phyloP scores from a whole-genome alignment of 148 eudicot species.

The Vaccinium macrocarpon region DNA sequence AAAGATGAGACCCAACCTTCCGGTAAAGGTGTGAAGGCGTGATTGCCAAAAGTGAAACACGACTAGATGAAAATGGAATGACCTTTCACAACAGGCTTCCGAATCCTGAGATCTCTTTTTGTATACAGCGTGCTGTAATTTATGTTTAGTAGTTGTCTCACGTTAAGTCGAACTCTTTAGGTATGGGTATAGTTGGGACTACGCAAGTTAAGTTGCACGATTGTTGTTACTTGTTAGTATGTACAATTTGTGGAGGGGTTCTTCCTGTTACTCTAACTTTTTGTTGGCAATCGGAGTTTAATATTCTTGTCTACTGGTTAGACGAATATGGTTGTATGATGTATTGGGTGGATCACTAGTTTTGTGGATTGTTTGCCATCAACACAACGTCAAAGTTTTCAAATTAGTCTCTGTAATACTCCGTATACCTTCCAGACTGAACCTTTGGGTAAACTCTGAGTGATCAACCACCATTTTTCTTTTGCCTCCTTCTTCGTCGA shows the following conservation, averaged over 20 bases:
- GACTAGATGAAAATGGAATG: constrained; percentile 9
- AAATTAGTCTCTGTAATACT: too few species aligned
- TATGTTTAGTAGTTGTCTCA: constrained; percentile 24
- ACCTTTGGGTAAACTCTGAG: too few species aligned
- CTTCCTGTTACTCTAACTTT: background rate
- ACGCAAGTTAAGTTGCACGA: constrained; percentile 18
- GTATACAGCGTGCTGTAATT: constrained; percentile 36
- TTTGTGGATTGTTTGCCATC: background rate
- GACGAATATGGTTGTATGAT: background rate
- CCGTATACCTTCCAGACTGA: too few species aligned
- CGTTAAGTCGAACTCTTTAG: constrained; percentile 7
- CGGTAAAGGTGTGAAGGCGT: constrained; percentile 44
- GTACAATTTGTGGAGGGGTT: background rate
- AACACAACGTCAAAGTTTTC: background rate
- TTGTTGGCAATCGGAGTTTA: background rate
- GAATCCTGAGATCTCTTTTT: constrained; percentile 14
- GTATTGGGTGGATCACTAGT: background rate
- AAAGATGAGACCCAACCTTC: constrained; percentile 52
- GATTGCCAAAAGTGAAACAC: constrained; percentile 16
- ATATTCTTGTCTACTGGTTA: background rate
- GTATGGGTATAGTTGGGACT: constrained; percentile 17
- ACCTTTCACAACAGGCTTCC: background rate
- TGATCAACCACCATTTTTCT: too few species aligned
- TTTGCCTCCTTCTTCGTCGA: too few species aligned
- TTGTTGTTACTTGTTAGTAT: background rate